Evolutionary conservation across 768 basidiomycete species (phyloP), one percentile per base, ranked within the genome.

Genomic region (Tubosaeta sp.): DNA sequence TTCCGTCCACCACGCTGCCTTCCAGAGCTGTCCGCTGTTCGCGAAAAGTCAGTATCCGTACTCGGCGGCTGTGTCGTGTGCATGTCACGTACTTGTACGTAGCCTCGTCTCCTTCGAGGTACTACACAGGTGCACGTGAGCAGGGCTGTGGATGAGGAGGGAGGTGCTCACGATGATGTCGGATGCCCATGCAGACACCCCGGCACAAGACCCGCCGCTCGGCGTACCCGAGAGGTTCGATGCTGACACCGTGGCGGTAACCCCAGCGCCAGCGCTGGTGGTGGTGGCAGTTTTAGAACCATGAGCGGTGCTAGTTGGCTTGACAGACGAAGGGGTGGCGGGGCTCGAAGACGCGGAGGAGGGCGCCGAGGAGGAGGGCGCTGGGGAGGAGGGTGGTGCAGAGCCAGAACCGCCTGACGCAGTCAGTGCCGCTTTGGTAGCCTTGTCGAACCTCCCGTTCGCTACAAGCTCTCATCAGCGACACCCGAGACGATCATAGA

Each of bases 71-170:
- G 29, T 19, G 34, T 16, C 1, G 3, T 1, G 4, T n/a, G n/a
- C n/a, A n/a, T n/a, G n/a, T n/a, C n/a, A 58, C 75, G 48, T 44
- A 77, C 76, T 64, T 55, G 59, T 73, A 78, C 16, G 64, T 67
- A 16, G 68, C 79, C 39, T 71, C 50, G 14, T 67, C 49, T 12
- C 77, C 77, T 12, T 65, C 75, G 22, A 56, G 49, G 58, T 82
- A 82, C 76, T 79, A 31, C 35, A 24, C 18, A 11, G 10, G n/a
- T 4, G 5, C 6, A 14, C 31, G 25, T 41, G 11, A 35, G 11
- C n/a, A 11, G 11, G 11, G 5, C 4, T 1, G 11, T 24, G 7
- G 4, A 34, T 8, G 4, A 19, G 10, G 22, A n/a, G 13, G 14
- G 13, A 34, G 31, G 16, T 7, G 3, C 74, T 40, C 49, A 79